Evolutionary conservation across 768 basidiomycete species (phyloP).

Genomic region (Tylopilus vinaceipallidus): DNA sequence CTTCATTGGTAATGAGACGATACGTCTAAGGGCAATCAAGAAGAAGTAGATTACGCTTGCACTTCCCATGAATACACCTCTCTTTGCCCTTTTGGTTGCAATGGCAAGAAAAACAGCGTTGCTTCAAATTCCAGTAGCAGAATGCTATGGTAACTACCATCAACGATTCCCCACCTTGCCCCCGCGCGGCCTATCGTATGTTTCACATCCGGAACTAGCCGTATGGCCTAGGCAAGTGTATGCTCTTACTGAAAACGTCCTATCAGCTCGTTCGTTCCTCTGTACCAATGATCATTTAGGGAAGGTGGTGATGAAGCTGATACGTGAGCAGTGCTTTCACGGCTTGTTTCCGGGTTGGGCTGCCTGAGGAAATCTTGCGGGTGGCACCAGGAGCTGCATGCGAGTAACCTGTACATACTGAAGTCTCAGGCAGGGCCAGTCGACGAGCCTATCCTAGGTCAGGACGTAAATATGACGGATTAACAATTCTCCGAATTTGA

Average conservation of each 20-base stretch:
- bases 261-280: background rate
- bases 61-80: conserved; percentile 5
- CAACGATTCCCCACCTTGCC: background rate
- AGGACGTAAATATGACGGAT: no score
- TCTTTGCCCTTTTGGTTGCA: background rate
- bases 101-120: background rate
- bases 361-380: no score
- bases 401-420: no score
- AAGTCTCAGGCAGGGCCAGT: no score
- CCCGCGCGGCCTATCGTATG: no score
- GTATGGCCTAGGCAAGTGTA: background rate
- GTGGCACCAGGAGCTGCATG: no score
- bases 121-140: background rate
- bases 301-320: background rate
- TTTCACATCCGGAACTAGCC: background rate
- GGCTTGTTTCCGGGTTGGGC: background rate
- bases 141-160: background rate
- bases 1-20: conserved; percentile 90
- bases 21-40: conserved; percentile 88
- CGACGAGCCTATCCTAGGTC: no score
- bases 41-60: conserved; percentile 71
- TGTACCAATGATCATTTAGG: background rate
- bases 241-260: background rate
- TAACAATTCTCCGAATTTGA: no score
- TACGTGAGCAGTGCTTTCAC: background rate